A percentile compares a stretch with the other conserved stretches of the same genome.
phyloP scores from a whole-genome alignment of 2,329 filamentous ascomycete genomes.

The Triangularia verruculosa region DNA sequence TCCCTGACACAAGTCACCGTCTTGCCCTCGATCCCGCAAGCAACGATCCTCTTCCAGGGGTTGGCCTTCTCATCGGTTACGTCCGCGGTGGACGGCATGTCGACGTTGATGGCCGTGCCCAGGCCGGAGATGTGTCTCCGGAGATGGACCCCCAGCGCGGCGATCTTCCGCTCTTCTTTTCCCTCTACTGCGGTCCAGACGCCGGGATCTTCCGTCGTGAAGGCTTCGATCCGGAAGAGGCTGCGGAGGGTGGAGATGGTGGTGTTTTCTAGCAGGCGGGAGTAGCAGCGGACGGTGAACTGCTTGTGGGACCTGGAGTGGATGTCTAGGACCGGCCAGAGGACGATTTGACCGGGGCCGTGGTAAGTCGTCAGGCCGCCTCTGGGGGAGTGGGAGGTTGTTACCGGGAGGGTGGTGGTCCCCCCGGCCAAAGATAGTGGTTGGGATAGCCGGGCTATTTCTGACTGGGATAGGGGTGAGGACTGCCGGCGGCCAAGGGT shows the following conservation, averaged over 20 bases:
- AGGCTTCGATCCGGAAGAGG: conserved; percentile 58
- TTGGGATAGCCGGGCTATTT: conserved; percentile 47
- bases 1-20: conserved; percentile 69
- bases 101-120: conserved; percentile 78
- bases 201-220: conserved; percentile 72
- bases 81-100: conserved; percentile 50
- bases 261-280: conserved; percentile 71
- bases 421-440: conserved; percentile 29
- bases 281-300: conserved; percentile 72
- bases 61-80: conserved; percentile 54
- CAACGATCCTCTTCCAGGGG: conserved; percentile 71
- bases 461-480: conserved; percentile 43
- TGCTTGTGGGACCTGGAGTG: conserved; percentile 52
- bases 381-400: conserved; percentile 69
- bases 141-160: conserved; percentile 88
- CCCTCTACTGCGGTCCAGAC: conserved; percentile 61
- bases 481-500: conserved; percentile 83
- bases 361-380: conserved; percentile 95
- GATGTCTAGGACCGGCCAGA: conserved; percentile 90
- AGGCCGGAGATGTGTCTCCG: conserved; percentile 78
- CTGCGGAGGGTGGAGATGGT: conserved; percentile 63
- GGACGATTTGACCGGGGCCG: conserved; percentile 85
- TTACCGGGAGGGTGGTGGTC: conserved; percentile 43
- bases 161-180: conserved; percentile 66
- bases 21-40: conserved; percentile 81